phyloP scores from a whole-genome alignment of 805 yeast species.

The Candida tammaniensis region DNA sequence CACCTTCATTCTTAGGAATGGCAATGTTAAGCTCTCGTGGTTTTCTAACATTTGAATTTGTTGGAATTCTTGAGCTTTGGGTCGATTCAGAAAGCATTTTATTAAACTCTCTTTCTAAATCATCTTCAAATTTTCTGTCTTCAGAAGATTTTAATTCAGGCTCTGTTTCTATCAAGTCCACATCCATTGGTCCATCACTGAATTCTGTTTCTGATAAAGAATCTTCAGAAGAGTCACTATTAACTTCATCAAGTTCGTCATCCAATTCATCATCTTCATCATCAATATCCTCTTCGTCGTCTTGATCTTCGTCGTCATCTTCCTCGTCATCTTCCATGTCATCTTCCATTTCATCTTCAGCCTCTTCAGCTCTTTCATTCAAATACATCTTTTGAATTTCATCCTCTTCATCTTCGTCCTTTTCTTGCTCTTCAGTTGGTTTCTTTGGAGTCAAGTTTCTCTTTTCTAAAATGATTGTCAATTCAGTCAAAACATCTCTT shows the following conservation, averaged over 20 bases:
- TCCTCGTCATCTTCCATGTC: conserved; percentile 13
- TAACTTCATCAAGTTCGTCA: conserved; percentile 15
- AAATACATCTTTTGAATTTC: conserved; percentile 18
- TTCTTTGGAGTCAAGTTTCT: conserved; percentile 11
- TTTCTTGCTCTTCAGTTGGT: conserved; percentile 2
- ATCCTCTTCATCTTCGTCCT: conserved; percentile 14
- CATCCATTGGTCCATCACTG: conserved; percentile 15
- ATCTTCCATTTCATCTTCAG: conserved; percentile 9
- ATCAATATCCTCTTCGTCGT: conserved; percentile 13
- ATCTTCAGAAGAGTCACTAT: conserved; percentile 14
- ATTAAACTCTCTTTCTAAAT: conserved; percentile 56
- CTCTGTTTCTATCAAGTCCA: conserved; percentile 6
- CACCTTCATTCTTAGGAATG: background rate
- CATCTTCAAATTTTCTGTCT: conserved; percentile 43
- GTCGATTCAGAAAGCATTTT: conserved; percentile 50
- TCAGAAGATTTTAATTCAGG: conserved; percentile 18
- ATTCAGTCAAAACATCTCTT: conserved; percentile 40
- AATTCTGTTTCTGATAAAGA: conserved; percentile 7
- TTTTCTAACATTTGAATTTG: background rate
- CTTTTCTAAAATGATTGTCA: conserved; percentile 25
- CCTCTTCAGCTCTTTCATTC: conserved; percentile 25
- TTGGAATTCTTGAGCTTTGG: conserved; percentile 2
- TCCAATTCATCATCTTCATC: conserved; percentile 16
- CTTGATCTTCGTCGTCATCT: conserved; percentile 15
- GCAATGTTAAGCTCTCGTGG: conserved; percentile 1